These are phyloP conservation scores for Beauveria sp. DNA, from an alignment of 2,329 filamentous ascomycete genomes.

Conservation along the genomic window DNA sequence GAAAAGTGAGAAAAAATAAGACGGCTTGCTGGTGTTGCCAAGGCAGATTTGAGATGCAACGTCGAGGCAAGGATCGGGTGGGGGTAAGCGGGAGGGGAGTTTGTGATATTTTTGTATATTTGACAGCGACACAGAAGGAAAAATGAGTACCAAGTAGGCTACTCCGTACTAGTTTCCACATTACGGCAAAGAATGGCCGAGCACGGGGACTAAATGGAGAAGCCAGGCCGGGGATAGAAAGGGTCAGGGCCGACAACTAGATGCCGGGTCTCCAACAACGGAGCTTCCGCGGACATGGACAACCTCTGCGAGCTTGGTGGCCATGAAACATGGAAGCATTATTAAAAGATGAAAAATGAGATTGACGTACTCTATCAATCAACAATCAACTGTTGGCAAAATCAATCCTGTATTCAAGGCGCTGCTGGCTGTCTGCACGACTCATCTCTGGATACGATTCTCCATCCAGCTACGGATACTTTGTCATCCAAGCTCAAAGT, in stretches of 20 bases:
- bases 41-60: neutral
- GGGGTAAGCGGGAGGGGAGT: neutral
- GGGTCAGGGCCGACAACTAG: neutral
- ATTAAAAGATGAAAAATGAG: too few species aligned
- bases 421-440: too few species aligned
- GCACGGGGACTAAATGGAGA: neutral
- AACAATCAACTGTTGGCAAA: too few species aligned
- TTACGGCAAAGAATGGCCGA: neutral
- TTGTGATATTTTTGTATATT: neutral
- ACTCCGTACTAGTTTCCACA: neutral
- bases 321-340: too few species aligned
- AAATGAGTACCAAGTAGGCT: neutral
- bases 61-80: neutral
- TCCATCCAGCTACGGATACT: too few species aligned
- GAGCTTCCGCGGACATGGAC: neutral
- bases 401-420: too few species aligned
- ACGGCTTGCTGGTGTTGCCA: neutral
- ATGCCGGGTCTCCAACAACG: neutral
- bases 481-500: too few species aligned
- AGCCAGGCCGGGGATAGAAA: neutral
- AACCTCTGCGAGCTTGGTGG: too few species aligned
- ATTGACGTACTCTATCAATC: too few species aligned
- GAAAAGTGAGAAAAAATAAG: neutral
- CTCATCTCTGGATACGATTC: too few species aligned
- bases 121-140: neutral